Evolutionary conservation across 2,329 filamentous ascomycete genomes (phyloP).

Genomic region (Stagonosporopsis rhizophila): DNA sequence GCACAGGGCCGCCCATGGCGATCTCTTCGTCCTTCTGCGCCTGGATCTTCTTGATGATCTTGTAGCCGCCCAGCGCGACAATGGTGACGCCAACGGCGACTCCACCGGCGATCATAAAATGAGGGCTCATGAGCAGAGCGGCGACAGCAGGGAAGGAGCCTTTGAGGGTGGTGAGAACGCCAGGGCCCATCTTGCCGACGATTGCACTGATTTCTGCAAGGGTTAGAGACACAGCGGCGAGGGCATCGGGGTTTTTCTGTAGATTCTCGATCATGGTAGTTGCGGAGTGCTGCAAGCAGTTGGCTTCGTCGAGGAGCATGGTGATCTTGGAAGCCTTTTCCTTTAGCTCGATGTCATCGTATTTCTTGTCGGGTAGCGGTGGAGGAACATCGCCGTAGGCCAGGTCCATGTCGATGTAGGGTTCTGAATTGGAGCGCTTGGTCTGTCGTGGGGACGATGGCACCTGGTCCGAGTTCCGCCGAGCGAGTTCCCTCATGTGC

Average conservation of each 20-base stretch:
- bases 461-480: slow-evolving; percentile 52
- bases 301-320: slow-evolving; percentile 79
- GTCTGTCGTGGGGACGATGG: slow-evolving; percentile 22
- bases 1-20: slow-evolving; percentile 22
- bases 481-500: slow-evolving; percentile 50
- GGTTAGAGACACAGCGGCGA: slow-evolving; percentile 91
- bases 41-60: slow-evolving; percentile 89
- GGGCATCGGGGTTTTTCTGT: slow-evolving; percentile 84
- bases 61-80: slow-evolving; percentile 94
- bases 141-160: slow-evolving; percentile 84
- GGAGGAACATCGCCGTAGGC: slow-evolving; percentile 86
- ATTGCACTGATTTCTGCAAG: slow-evolving; percentile 89
- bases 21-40: slow-evolving; percentile 50
- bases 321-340: slow-evolving; percentile 78
- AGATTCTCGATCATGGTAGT: slow-evolving; percentile 81
- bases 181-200: slow-evolving; percentile 82
- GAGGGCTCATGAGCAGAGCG: slow-evolving; percentile 83
- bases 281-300: slow-evolving; percentile 86
- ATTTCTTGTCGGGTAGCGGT: slow-evolving; percentile 61
- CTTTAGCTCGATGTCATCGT: slow-evolving; percentile 66
- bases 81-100: slow-evolving; percentile 92
- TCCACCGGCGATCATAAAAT: slow-evolving; percentile 92
- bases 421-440: slow-evolving; percentile 48
- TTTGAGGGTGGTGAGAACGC: slow-evolving; percentile 78
- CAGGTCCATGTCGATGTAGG: slow-evolving; percentile 83